phyloP scores from a whole-genome alignment of 2,329 filamentous ascomycete genomes.

The Venturia effusa region DNA sequence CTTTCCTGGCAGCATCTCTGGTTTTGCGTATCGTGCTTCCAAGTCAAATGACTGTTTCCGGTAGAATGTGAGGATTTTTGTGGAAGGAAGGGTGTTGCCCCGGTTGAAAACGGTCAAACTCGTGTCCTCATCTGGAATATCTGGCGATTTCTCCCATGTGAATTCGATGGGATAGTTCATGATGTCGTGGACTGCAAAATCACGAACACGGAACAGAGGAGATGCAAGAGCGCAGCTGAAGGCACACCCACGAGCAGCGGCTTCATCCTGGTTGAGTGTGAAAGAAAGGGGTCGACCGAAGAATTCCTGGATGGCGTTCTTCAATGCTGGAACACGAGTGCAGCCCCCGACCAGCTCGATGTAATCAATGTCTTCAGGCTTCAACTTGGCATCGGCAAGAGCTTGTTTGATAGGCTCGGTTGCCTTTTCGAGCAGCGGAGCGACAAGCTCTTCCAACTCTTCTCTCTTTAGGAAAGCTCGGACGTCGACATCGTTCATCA shows the following conservation, averaged over 20 bases:
- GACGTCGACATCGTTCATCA: conserved; percentile 97
- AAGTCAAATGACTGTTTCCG: conserved; percentile 95
- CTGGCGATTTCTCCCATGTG: conserved; percentile 94
- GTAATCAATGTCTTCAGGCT: conserved; percentile 80
- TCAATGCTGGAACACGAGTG: conserved; percentile 86
- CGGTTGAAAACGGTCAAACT: conserved; percentile 95
- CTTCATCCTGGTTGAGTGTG: conserved; percentile 97
- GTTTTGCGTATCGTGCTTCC: conserved; percentile 85
- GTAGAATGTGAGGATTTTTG: conserved; percentile 99
- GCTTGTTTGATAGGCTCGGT: conserved; percentile 76
- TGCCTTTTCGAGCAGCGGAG: conserved; percentile 67
- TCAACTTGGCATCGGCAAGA: conserved; percentile 85
- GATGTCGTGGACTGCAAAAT: conserved; percentile 96
- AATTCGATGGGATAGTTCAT: conserved; percentile 98
- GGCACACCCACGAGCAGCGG: conserved; percentile 85
- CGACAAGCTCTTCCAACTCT: conserved; percentile 83
- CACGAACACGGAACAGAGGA: conserved; percentile 93
- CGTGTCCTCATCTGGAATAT: conserved; percentile 97
- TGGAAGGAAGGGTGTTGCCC: conserved; percentile 93
- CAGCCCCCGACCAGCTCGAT: conserved; percentile 92
- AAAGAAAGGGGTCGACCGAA: conserved; percentile 89
- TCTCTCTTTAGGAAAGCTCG: conserved; percentile 81
- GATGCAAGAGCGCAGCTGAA: conserved; percentile 98
- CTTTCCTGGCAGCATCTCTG: conserved; percentile 79
- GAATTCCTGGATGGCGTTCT: conserved; percentile 79